Percentiles rank a stretch among this genome's conserved stretches.
Conservation (phyloP, 2,329 filamentous ascomycete species). For the Fusarium phyllophilum region DNA sequence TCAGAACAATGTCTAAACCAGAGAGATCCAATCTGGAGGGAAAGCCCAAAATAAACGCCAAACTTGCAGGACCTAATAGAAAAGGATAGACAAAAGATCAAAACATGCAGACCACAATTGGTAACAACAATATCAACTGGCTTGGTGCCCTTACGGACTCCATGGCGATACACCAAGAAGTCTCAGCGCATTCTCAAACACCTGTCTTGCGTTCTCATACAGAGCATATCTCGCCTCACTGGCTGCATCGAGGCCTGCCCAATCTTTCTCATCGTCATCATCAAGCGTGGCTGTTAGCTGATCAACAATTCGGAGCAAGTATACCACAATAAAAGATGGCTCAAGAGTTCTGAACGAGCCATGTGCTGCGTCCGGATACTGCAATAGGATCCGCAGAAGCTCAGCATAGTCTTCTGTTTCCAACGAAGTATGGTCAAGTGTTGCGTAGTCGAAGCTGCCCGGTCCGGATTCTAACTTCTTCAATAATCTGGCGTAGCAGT, state of each 20-base stretch:
- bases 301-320: constrained; percentile 53
- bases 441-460: constrained; percentile 4
- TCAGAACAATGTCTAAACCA: not conserved
- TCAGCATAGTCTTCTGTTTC: constrained; percentile 40
- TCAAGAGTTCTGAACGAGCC: constrained; percentile 74
- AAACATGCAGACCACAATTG: not conserved
- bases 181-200: constrained; percentile 46
- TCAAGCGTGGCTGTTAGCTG: constrained; percentile 53
- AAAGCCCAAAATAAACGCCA: not conserved
- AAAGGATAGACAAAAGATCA: not conserved
- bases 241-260: constrained; percentile 56
- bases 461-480: rapidly evolving
- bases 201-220: constrained; percentile 56
- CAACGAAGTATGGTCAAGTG: constrained; percentile 20
- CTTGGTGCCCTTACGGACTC: not conserved
- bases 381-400: constrained; percentile 65
- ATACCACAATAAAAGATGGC: constrained; percentile 72
- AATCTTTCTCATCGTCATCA: constrained; percentile 58
- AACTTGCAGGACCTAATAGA: not conserved
- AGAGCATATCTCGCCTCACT: constrained; percentile 67
- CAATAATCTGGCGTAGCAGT: not conserved
- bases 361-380: constrained; percentile 72
- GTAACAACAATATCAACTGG: rapidly evolving
- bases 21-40: not conserved
- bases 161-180: constrained; percentile 51